A percentile compares a stretch with the other conserved stretches of the same genome.
These are phyloP conservation scores for Vitis rupestris DNA, from an alignment of 164 flowering plant genomes.

Conservation along the genomic window DNA sequence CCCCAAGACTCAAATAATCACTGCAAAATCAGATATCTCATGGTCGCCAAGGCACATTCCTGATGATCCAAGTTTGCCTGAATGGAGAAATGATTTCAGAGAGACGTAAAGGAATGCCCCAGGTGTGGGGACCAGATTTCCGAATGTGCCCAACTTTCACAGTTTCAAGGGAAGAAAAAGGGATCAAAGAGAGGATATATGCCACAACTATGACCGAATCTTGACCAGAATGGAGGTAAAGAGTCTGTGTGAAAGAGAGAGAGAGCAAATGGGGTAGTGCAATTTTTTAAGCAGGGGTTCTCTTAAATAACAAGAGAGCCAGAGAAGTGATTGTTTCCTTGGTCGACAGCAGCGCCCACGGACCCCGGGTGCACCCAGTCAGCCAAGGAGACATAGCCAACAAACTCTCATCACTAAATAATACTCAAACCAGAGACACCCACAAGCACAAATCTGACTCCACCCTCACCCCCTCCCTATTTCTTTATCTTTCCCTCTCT, in stretches of 20 bases:
- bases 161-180: slow-evolving; percentile 31
- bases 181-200: slow-evolving; percentile 41
- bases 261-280: slow-evolving; percentile 24
- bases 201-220: slow-evolving; percentile 48
- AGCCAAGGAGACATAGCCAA: slow-evolving; percentile 73
- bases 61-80: slow-evolving; percentile 11
- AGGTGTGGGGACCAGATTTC: slow-evolving; percentile 38
- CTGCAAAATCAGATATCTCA: slow-evolving; percentile 7
- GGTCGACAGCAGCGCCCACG: slow-evolving; percentile 72
- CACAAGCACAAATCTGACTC: slow-evolving; percentile 65
- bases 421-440: slow-evolving; percentile 42
- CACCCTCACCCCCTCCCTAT: slow-evolving; percentile 23
- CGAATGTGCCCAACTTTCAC: slow-evolving; percentile 31
- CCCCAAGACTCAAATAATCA: slow-evolving; percentile 24
- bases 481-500: slow-evolving; percentile 30
- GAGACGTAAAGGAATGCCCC: slow-evolving; percentile 24
- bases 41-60: slow-evolving; percentile 15
- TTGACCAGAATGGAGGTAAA: slow-evolving; percentile 42
- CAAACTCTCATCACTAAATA: slow-evolving; percentile 48
- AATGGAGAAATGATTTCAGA: slow-evolving; percentile 17
- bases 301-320: slow-evolving; percentile 53
- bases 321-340: slow-evolving; percentile 65
- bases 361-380: slow-evolving; percentile 58
- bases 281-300: slow-evolving; percentile 39
- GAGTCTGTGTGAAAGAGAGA: slow-evolving; percentile 26